A percentile compares a stretch with the other conserved stretches of the same genome.
Conservation (phyloP, 1,284 basidiomycete species). For the Ceratobasidium sp. region DNA sequence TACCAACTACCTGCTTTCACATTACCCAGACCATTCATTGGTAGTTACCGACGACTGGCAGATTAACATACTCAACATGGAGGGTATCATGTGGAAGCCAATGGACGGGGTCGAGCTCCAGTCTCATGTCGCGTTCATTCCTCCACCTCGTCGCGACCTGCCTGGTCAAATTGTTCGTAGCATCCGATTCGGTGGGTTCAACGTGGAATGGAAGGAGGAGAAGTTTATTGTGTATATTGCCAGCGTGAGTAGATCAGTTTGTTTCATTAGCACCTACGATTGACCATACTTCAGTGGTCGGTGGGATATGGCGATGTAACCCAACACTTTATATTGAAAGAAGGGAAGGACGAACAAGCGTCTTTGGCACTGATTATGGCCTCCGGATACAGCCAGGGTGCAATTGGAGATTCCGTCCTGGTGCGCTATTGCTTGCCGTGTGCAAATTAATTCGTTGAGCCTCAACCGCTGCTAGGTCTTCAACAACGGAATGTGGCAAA, state of each 20-base stretch:
- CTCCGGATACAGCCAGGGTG: constrained; percentile 50
- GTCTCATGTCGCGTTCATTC: constrained; percentile 59
- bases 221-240: constrained; percentile 65
- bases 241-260: constrained; percentile 55
- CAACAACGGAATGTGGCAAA: constrained; percentile 65
- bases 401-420: constrained; percentile 27
- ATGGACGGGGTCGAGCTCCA: constrained; percentile 63
- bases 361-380: constrained; percentile 67
- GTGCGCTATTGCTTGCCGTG: not conserved
- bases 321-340: constrained; percentile 69
- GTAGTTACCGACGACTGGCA: constrained; percentile 65
- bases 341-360: constrained; percentile 67
- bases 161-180: constrained; percentile 67
- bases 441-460: not conserved
- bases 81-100: constrained; percentile 63
- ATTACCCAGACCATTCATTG: constrained; percentile 73
- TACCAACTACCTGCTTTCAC: constrained; percentile 62
- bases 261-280: not conserved
- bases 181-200: constrained; percentile 68
- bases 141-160: constrained; percentile 61
- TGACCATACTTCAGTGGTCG: constrained; percentile 60
- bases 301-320: constrained; percentile 56
- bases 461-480: constrained; percentile 13
- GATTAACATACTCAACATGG: constrained; percentile 66
- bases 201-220: constrained; percentile 67